Percentiles rank a stretch among this genome's conserved stretches.
Conservation (phyloP, 768 basidiomycete species). For the Tylopilus sp. region DNA sequence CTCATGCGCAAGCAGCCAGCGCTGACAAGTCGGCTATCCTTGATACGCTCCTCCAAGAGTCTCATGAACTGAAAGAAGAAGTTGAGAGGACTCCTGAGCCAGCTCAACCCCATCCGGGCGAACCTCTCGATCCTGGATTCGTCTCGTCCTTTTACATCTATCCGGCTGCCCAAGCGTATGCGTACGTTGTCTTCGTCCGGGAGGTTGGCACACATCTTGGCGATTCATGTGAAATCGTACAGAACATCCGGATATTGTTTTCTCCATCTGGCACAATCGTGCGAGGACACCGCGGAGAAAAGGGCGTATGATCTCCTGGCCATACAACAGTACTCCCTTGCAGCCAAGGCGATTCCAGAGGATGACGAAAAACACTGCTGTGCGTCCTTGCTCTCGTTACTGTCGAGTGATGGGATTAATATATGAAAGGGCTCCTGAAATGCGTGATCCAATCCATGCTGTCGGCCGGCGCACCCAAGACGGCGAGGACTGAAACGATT, state of each 20-base stretch:
- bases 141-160: slow-evolving; percentile 2
- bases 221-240: neutral
- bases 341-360: neutral
- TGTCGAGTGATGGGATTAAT: neutral
- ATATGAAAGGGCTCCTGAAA: neutral
- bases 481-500: neutral
- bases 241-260: neutral
- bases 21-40: neutral
- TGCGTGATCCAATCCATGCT: neutral
- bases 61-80: neutral
- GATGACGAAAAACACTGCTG: slow-evolving; percentile 1
- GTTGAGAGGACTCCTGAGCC: neutral
- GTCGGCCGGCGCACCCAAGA: neutral
- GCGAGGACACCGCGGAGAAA: neutral
- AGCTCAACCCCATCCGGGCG: neutral
- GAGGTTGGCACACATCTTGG: neutral
- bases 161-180: neutral
- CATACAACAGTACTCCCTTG: neutral
- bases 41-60: neutral
- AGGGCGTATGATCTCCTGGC: neutral
- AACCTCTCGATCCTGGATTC: neutral
- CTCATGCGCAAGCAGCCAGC: neutral
- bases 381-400: neutral
- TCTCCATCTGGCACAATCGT: neutral
- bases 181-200: neutral